Conservation (phyloP, 2,329 filamentous ascomycete genomes). For the Ascochyta pisi region DNA sequence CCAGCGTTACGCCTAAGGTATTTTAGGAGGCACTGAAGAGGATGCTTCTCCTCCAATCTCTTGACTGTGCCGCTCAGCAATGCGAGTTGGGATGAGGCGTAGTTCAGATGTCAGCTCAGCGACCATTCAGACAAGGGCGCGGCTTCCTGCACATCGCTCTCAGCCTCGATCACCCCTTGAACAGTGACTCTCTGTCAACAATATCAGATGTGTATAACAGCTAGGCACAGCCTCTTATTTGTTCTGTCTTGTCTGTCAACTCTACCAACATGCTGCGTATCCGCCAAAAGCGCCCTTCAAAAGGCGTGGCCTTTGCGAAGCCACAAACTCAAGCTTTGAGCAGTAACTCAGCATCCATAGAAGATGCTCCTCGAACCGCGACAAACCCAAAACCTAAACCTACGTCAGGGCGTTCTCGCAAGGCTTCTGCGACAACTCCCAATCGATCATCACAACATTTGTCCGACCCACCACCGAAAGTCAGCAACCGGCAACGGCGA, state of each 20-base stretch:
- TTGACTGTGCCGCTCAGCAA: slow-evolving; percentile 9
- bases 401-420: not conserved
- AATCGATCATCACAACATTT: not conserved
- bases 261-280: slow-evolving; percentile 5
- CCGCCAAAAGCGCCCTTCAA: slow-evolving; percentile 9
- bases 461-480: not conserved
- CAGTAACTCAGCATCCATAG: slow-evolving; percentile 1
- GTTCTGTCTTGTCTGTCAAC: not conserved
- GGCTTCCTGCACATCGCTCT: slow-evolving; percentile 16
- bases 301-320: not conserved
- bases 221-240: not conserved
- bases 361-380: not conserved
- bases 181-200: not conserved
- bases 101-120: slow-evolving; percentile 15
- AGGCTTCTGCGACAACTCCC: not conserved
- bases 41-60: not conserved
- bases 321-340: slow-evolving; percentile 1
- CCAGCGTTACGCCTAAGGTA: slow-evolving; percentile 1
- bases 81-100: slow-evolving; percentile 12
- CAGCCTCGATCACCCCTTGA: slow-evolving; percentile 20
- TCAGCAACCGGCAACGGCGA: slow-evolving; percentile 22
- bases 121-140: slow-evolving; percentile 18
- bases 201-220: slow-evolving; percentile 12
- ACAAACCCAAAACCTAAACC: not conserved
- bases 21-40: not conserved